These are phyloP conservation scores for Stephanodiscus triporus DNA, from an alignment of 108 stramenopile species.

Conservation along the genomic window DNA sequence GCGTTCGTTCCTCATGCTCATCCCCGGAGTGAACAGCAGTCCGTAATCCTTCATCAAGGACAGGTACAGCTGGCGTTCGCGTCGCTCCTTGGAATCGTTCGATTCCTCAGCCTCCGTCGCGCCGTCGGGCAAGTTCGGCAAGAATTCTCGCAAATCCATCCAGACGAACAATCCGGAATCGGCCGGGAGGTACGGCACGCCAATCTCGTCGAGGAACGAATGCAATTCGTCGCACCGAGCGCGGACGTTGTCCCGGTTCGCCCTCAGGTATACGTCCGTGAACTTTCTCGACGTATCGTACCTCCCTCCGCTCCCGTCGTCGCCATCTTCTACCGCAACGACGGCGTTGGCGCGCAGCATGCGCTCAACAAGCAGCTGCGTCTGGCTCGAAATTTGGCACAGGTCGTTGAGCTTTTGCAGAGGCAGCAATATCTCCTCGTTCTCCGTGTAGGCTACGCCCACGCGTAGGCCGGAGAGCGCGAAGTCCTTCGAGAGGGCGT, in stretches of 20 bases:
- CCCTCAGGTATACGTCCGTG: conserved; percentile 56
- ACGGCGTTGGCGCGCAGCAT: conserved; percentile 54
- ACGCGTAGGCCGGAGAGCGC: conserved; percentile 84
- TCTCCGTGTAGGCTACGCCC: conserved; percentile 82
- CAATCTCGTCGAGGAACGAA: conserved; percentile 55
- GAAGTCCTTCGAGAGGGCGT: conserved; percentile 89
- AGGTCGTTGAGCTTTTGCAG: conserved; percentile 87
- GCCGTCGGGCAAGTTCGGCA: conserved; percentile 48
- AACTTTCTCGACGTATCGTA: conserved; percentile 37
- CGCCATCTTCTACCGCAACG: conserved; percentile 2
- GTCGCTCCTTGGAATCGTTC: conserved; percentile 36
- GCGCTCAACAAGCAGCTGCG: conserved; percentile 72
- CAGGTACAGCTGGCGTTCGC: conserved; percentile 76
- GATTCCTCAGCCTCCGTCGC: conserved; percentile 27
- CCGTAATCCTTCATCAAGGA: conserved; percentile 76
- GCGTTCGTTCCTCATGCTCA: conserved; percentile 78
- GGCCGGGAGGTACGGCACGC: conserved; percentile 67
- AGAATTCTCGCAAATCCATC: conserved; percentile 81
- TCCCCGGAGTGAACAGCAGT: conserved; percentile 83
- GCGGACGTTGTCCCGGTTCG: conserved; percentile 60
- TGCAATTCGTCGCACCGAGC: conserved; percentile 61
- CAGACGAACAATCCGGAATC: conserved; percentile 83
- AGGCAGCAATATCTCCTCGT: conserved; percentile 68
- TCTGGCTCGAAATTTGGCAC: conserved; percentile 80
- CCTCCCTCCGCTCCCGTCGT: background rate